phyloP scores from a whole-genome alignment of 2,329 filamentous ascomycete genomes.

The Aspergillus puulaauensis region DNA sequence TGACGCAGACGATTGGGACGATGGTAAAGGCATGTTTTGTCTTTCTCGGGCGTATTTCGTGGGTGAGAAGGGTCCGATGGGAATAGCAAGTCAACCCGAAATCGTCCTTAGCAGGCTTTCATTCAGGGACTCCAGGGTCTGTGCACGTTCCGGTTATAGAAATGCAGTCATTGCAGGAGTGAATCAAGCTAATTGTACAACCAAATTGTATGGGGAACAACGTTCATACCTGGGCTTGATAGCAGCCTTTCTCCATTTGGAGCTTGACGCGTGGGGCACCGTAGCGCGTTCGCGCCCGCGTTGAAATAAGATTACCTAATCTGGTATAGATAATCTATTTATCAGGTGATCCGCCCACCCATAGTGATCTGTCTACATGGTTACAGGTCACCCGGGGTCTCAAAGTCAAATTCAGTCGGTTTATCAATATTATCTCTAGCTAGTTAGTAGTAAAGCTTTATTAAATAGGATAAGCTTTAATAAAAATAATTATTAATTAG shows the following conservation, averaged over 20 bases:
- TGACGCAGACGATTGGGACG: conserved; percentile 32
- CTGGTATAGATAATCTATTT: neutral
- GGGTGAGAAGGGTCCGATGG: neutral
- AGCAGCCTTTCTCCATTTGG: neutral
- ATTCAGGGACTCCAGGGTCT: neutral
- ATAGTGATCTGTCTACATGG: too few species aligned
- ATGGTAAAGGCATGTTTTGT: conserved; percentile 31
- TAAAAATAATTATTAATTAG: too few species aligned
- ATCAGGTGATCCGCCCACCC: too few species aligned
- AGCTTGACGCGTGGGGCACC: conserved; percentile 34
- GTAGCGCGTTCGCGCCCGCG: conserved; percentile 20
- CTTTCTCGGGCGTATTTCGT: neutral
- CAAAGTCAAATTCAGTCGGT: too few species aligned
- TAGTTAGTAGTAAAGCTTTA: too few species aligned
- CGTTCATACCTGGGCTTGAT: neutral
- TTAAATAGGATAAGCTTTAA: too few species aligned
- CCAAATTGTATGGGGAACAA: neutral
- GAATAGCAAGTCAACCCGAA: neutral
- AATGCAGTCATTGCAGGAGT: neutral
- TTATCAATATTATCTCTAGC: too few species aligned
- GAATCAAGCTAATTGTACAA: neutral
- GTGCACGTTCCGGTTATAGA: neutral
- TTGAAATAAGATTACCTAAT: conserved; percentile 20
- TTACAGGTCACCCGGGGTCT: too few species aligned
- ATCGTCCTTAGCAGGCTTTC: neutral